phyloP scores from a whole-genome alignment of 805 yeast genomes.

The Monosporozyma unispora region DNA sequence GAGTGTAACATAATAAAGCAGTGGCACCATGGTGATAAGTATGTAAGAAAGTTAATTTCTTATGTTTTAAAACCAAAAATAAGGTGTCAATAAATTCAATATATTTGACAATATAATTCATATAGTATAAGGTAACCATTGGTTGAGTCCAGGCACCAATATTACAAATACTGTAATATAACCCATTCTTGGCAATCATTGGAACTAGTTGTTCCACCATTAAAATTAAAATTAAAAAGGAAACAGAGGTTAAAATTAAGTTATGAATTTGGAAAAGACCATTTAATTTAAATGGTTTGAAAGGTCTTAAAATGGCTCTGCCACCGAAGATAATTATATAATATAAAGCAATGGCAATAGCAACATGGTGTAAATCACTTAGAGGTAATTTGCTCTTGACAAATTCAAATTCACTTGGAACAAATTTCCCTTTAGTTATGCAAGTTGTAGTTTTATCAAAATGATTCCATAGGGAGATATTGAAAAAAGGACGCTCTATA shows the following conservation, averaged over 20 bases:
- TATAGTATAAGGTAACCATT: slow-evolving; percentile 75
- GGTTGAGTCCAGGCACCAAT: slow-evolving; percentile 73
- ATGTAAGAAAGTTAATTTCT: slow-evolving; percentile 85
- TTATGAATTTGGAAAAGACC: slow-evolving; percentile 79
- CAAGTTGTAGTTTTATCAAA: slow-evolving; percentile 18
- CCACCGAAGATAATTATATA: slow-evolving; percentile 84
- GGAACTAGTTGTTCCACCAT: slow-evolving; percentile 82
- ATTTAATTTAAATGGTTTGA: slow-evolving; percentile 66
- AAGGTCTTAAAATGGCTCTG: slow-evolving; percentile 46
- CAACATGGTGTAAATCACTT: slow-evolving; percentile 54
- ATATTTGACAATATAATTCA: slow-evolving; percentile 85
- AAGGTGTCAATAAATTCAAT: slow-evolving; percentile 85
- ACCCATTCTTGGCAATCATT: slow-evolving; percentile 60
- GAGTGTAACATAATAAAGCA: slow-evolving; percentile 88
- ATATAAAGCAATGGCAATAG: slow-evolving; percentile 54
- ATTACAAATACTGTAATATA: slow-evolving; percentile 78
- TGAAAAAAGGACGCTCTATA: slow-evolving; percentile 29
- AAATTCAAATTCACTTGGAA: slow-evolving; percentile 49
- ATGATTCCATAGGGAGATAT: slow-evolving; percentile 26
- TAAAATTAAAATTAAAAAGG: slow-evolving; percentile 57
- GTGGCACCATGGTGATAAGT: slow-evolving; percentile 98
- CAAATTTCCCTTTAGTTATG: slow-evolving; percentile 20
- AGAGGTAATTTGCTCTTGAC: slow-evolving; percentile 56
- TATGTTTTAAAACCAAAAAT: slow-evolving; percentile 82
- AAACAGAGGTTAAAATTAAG: slow-evolving; percentile 58